Evolutionary conservation across 176 grass and related monocot species (phyloP), one percentile per base, ranked within the genome.

Genomic region (Leersia perrieri): DNA sequence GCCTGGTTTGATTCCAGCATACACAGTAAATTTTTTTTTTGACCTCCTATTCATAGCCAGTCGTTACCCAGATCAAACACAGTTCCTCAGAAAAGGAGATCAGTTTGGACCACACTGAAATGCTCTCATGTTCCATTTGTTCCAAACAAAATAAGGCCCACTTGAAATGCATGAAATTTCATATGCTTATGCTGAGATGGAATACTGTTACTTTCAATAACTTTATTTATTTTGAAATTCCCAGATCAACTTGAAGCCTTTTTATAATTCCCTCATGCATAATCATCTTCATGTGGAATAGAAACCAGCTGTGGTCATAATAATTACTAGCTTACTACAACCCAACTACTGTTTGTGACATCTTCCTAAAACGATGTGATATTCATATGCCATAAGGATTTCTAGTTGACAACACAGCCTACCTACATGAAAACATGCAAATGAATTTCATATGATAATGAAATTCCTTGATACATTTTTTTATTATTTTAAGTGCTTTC

Each of bases 341-440:
- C 45, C 35, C 31, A 63, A 1, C 15, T n/a, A 27, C 38, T 85
- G 65, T 12, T 1, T 28, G 14, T 45, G 83, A 25, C 42, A 73
- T 22, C 10, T 78, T 64, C 15, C 30, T 84, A 31, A 68, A 84
- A 68, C 33, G 62, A 32, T 57, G 71, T 35, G 28, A 11, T 53
- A 61, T 74, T 40, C 60, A 73, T 30, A 9, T 51, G 70, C 16
- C 9, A 44, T 51, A 1, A 32, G 42, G 68, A 0, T 45, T 73
- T 29, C 7, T 65, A 7, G 66, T 22, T 28, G 25, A 32, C 32
- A 62, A 28, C 35, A 71, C 5, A 41, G 1, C 28, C 28, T 47
- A 60, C 7, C 73, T 33, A 22, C 53, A 63, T 30, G 66, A 79
- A 58, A 22, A 53, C n/a, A 31, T 53, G 40, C 39, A 72, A 15